Evolutionary conservation across 2,329 filamentous ascomycete genomes (phyloP).

Genomic region (Clathrospora elynae): DNA sequence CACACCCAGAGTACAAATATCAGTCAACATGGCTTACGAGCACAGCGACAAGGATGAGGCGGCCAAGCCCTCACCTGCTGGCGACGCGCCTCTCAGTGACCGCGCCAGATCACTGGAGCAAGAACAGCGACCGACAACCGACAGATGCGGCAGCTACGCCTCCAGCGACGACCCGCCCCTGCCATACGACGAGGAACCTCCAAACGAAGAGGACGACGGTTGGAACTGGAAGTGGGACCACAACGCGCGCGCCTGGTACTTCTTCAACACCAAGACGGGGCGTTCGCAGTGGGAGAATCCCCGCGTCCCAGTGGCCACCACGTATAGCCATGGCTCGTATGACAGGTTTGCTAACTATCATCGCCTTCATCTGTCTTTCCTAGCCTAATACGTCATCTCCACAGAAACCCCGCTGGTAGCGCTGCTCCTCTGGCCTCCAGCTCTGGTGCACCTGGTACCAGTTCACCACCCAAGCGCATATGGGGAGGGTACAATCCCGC

Average conservation of each 20-base stretch:
- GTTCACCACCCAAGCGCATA: constrained; percentile 45
- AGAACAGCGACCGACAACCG: constrained; percentile 14
- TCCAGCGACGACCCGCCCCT: constrained; percentile 26
- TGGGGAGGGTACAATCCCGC: constrained; percentile 90
- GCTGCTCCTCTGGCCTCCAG: constrained; percentile 38
- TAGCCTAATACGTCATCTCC: constrained; percentile 38
- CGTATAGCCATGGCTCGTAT: constrained; percentile 36
- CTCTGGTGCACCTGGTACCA: constrained; percentile 41
- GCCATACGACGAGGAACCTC: constrained; percentile 39
- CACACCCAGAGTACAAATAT: constrained; percentile 13
- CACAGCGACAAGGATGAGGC: constrained; percentile 14
- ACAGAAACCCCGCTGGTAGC: constrained; percentile 30
- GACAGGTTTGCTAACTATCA: constrained; percentile 46
- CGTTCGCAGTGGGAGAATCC: constrained; percentile 84
- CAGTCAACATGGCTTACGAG: constrained; percentile 22
- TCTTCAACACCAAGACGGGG: constrained; percentile 80
- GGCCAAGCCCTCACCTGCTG: constrained; percentile 19
- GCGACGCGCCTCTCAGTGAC: constrained; percentile 14
- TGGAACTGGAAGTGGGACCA: constrained; percentile 83
- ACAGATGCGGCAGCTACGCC: constrained; percentile 15
- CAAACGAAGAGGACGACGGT: constrained; percentile 62
- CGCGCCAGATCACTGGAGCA: constrained; percentile 11
- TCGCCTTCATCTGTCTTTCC: constrained; percentile 33
- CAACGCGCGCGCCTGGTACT: constrained; percentile 73
- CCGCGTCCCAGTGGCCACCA: constrained; percentile 62